phyloP scores from a whole-genome alignment of 495 filamentous ascomycete species.

The Trichocladium uniseriatum region DNA sequence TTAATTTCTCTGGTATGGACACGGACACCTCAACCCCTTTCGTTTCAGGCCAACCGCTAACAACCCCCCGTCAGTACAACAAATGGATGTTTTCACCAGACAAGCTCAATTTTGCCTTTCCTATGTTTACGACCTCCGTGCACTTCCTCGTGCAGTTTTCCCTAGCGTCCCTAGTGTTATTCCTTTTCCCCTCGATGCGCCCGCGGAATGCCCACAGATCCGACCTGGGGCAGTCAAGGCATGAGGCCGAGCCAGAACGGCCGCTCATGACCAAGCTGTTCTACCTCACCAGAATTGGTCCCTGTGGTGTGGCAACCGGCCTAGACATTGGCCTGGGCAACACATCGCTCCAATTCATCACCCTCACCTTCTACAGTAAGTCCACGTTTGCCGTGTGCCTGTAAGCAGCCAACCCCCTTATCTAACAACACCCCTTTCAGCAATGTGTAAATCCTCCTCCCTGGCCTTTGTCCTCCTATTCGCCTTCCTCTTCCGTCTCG shows the following conservation, averaged over 20 bases:
- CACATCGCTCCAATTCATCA: constrained; percentile 89
- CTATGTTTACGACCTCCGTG: constrained; percentile 87
- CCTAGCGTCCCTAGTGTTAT: constrained; percentile 70
- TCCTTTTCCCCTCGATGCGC: constrained; percentile 72
- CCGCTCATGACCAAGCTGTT: constrained; percentile 86
- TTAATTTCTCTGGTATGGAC: constrained; percentile 82
- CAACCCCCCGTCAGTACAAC: constrained; percentile 62
- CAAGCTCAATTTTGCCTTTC: constrained; percentile 83
- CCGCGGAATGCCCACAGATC: constrained; percentile 47
- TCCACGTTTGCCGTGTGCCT: constrained; percentile 2
- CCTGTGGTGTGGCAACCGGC: constrained; percentile 87
- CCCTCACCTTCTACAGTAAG: constrained; percentile 91
- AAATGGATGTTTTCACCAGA: constrained; percentile 98
- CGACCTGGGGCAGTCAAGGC: constrained; percentile 40
- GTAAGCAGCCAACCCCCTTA: neutral
- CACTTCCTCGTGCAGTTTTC: constrained; percentile 97
- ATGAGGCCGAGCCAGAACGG: constrained; percentile 49
- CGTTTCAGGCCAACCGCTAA: constrained; percentile 1
- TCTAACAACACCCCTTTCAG: constrained; percentile 30
- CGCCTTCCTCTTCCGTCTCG: constrained; percentile 89
- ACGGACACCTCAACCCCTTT: neutral
- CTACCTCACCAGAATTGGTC: constrained; percentile 85
- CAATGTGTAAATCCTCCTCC: constrained; percentile 98
- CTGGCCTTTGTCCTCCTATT: constrained; percentile 93
- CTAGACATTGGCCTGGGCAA: constrained; percentile 96